These are phyloP conservation scores for Phlebiopsis flavidoalba DNA, from an alignment of 768 basidiomycete species.

Conservation along the genomic window DNA sequence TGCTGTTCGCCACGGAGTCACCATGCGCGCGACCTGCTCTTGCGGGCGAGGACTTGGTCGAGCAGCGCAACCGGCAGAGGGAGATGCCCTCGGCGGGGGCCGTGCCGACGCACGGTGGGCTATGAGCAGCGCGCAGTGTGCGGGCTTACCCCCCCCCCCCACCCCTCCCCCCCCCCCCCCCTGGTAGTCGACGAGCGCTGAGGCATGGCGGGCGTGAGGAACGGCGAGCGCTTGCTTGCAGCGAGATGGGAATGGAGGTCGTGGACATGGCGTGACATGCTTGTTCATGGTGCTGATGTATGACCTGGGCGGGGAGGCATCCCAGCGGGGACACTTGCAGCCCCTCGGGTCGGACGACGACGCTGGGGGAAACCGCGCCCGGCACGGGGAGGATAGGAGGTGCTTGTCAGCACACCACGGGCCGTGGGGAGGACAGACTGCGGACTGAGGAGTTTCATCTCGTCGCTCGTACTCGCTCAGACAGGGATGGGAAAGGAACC, in stretches of 20 bases:
- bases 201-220: slow-evolving; percentile 15
- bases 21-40: slow-evolving; percentile 17
- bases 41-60: slow-evolving; percentile 14
- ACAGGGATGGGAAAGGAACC: not conserved
- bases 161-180: too few relatives aligned
- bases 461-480: not conserved
- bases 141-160: too few relatives aligned
- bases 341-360: slow-evolving; percentile 6
- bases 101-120: slow-evolving; percentile 20
- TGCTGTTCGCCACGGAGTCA: slow-evolving; percentile 19
- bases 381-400: slow-evolving; percentile 5
- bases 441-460: slow-evolving; percentile 7
- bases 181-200: slow-evolving; percentile 8
- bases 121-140: slow-evolving; percentile 16
- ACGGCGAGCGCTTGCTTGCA: slow-evolving; percentile 11
- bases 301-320: slow-evolving; percentile 2
- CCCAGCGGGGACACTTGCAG: slow-evolving; percentile 4
- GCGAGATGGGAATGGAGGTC: slow-evolving; percentile 7
- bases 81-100: slow-evolving; percentile 4
- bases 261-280: slow-evolving; percentile 12
- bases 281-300: slow-evolving; percentile 1
- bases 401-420: slow-evolving; percentile 7
- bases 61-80: not conserved
- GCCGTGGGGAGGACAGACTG: slow-evolving; percentile 3
- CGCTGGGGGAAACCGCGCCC: not conserved